phyloP scores from a whole-genome alignment of 495 filamentous ascomycete species.

The Glonium stellatum region DNA sequence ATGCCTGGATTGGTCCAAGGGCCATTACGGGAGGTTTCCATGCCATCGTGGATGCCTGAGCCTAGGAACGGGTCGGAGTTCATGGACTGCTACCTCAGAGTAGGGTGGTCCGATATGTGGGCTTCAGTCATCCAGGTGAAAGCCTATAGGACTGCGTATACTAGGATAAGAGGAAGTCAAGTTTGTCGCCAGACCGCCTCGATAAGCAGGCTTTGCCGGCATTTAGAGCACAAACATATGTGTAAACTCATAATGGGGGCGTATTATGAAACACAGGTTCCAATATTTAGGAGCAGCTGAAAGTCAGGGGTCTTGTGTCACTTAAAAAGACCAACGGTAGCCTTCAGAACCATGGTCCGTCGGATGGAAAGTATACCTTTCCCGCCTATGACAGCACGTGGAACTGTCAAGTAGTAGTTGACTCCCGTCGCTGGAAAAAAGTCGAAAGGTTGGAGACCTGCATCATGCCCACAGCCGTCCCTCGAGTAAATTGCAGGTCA shows the following conservation, averaged over 20 bases:
- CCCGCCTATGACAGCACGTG: slow-evolving; percentile 1
- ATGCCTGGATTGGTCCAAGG: no score
- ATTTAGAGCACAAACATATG: neutral
- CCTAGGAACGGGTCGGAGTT: no score
- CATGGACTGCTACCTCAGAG: no score
- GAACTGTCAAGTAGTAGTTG: neutral
- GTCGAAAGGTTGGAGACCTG: neutral
- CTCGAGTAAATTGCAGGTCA: neutral
- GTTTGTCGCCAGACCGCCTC: no score
- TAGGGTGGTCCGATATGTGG: no score
- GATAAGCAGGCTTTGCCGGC: no score
- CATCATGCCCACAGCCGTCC: neutral
- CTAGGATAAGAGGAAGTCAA: no score
- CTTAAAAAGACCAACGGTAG: neutral
- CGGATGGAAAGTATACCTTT: neutral
- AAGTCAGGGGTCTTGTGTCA: slow-evolving; percentile 1
- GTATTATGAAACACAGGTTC: neutral
- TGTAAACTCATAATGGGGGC: neutral
- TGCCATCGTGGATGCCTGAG: no score
- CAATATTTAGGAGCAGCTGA: neutral
- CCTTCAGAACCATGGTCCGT: neutral
- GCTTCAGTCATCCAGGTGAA: no score
- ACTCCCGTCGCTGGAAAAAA: neutral
- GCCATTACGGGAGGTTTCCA: no score
- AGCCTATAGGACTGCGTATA: no score